Base-by-base conservation (phyloP, 129 eudicot genomes). In the Saussurea involucrata region DNA sequence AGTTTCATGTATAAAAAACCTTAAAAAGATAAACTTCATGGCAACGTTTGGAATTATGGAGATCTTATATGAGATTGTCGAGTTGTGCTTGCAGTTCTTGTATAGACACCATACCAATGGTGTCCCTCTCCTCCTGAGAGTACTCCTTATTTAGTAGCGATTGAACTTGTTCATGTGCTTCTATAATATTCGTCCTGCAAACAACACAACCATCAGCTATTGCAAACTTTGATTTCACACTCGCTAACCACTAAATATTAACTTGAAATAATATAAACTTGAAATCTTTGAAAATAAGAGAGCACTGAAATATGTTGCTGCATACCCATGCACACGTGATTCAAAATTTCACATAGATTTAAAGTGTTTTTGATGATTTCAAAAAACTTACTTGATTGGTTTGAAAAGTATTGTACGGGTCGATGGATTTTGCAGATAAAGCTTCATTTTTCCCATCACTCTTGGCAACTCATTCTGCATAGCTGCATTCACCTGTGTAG, bases 321-420 rank as follows among this genome's bases (percentile, higher is more conserved):
- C 34, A 37, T 4, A 22, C 9, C 20, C 21, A 32, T n/a, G 21
- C 7, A 37, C 60, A 37, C 34, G 24, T 21, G 27, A 34, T 27
- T 37, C 42, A 17, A 22, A 37, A 4, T 18, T 57, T 8, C 12
- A 24, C 28, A 65, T 13, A 64, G 4, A 20, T 65, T 9, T 66
- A 24, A 65, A 15, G 29, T 15, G 44, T 17, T 28, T 17, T 27
- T 53, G 33, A 70, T 71, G 64, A 49, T 49, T 71, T 71, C 40
- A 15, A 13, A 28, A 66, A 72, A 70, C 98, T 81, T 89, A 89
- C 98, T 91, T 94, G 64, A 94, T 89, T 34, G 98, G 98, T 90
- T 85, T 94, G 78, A 94, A 94, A 77, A 94, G 97, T 77, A 94
- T 90, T 55, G 93, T 82, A n/a, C 97, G 92, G 4, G 98, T 94